A percentile compares a stretch with the other conserved stretches of the same genome.
phyloP scores from a whole-genome alignment of 2,329 filamentous ascomycete species.

The Neonectria coccinea region DNA sequence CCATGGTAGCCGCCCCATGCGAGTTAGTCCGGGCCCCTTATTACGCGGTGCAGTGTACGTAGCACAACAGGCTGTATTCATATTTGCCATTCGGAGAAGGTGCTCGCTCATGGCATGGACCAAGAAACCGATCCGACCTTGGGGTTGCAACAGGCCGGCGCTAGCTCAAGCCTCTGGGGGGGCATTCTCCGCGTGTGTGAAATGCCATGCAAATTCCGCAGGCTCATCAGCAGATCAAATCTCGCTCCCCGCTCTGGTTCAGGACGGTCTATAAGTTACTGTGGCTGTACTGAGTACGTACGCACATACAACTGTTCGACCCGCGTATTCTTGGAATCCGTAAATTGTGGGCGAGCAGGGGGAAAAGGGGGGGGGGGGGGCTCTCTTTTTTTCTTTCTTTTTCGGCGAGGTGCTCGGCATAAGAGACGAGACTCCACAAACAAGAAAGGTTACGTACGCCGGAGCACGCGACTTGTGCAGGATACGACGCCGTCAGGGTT shows the following conservation, averaged over 20 bases:
- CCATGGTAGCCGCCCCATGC: slow-evolving; percentile 30
- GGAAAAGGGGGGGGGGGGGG: background rate
- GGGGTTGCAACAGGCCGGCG: slow-evolving; percentile 15
- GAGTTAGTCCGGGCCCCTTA: slow-evolving; percentile 22
- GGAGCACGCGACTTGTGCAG: slow-evolving; percentile 44
- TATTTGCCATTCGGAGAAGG: too few relatives aligned
- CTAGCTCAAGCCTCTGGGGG: slow-evolving; percentile 33
- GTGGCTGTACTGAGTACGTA: too few relatives aligned
- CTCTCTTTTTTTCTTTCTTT: background rate
- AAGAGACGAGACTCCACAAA: slow-evolving; percentile 32
- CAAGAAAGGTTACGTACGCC: slow-evolving; percentile 8
- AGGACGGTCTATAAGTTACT: background rate
- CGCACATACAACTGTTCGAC: too few relatives aligned
- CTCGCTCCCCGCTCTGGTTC: too few relatives aligned
- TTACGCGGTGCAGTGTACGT: background rate
- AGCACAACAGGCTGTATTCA: too few relatives aligned
- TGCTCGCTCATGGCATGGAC: too few relatives aligned
- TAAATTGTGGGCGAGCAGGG: background rate
- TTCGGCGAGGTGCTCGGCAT: slow-evolving; percentile 23
- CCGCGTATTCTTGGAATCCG: background rate
- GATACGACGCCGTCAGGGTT: slow-evolving; percentile 22
- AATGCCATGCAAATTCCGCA: slow-evolving; percentile 6
- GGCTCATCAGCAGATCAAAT: slow-evolving; percentile 13
- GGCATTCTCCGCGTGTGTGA: slow-evolving; percentile 26
- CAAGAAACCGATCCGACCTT: too few relatives aligned